Conservation (phyloP, 352 stramenopile genomes). For the Phytophthora hybrid region DNA sequence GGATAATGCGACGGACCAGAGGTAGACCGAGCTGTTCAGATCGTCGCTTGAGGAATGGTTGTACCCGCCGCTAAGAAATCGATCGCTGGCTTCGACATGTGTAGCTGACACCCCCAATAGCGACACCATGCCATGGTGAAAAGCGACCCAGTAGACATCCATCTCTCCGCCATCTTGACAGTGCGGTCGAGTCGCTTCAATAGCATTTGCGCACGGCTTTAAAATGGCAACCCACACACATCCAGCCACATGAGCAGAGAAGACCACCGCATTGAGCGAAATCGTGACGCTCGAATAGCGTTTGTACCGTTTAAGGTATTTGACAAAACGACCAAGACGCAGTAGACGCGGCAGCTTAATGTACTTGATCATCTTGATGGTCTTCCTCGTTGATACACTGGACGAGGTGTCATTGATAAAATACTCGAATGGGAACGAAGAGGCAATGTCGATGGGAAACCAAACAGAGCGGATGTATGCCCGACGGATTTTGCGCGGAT, state of each 20-base stretch:
- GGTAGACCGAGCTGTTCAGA: conserved; percentile 38
- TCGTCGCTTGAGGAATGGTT: conserved; percentile 25
- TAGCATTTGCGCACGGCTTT: conserved; percentile 43
- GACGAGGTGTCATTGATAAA: conserved; percentile 47
- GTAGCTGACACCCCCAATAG: conserved; percentile 58
- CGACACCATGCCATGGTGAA: conserved; percentile 63
- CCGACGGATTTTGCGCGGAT: conserved; percentile 52
- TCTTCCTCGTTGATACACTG: conserved; percentile 62
- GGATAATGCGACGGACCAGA: conserved; percentile 57
- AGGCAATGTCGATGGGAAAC: conserved; percentile 70
- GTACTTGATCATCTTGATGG: conserved; percentile 84
- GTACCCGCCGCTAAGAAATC: conserved; percentile 65
- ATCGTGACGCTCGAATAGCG: conserved; percentile 69
- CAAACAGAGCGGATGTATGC: conserved; percentile 64
- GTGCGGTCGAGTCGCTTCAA: conserved; percentile 32
- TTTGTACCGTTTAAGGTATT: conserved; percentile 66
- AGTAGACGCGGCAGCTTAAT: conserved; percentile 68
- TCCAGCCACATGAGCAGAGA: conserved; percentile 57
- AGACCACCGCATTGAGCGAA: conserved; percentile 59
- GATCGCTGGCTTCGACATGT: conserved; percentile 53
- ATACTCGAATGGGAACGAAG: conserved; percentile 68
- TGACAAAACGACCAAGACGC: conserved; percentile 66
- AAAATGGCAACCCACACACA: conserved; percentile 71
- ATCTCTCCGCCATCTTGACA: conserved; percentile 48
- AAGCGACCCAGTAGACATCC: conserved; percentile 64